Evolutionary conservation across 306 rosid species (phyloP).

Genomic region (Trifolium pratense): DNA sequence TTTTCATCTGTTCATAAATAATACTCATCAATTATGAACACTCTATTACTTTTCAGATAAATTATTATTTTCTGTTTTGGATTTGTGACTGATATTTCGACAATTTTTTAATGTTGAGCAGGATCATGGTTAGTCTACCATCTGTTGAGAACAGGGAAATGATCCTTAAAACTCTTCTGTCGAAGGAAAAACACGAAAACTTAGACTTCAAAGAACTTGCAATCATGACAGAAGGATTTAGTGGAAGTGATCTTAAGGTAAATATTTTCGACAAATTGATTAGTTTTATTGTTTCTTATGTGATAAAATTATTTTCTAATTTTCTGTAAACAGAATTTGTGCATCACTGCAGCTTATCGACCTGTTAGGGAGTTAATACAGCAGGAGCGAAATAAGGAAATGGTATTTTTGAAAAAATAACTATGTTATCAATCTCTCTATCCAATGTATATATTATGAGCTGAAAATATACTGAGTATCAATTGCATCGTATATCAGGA

Average conservation of each 20-base stretch:
- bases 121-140: conserved; percentile 90
- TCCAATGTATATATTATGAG: not conserved
- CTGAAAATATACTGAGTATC: conserved; percentile 1
- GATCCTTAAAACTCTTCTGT: conserved; percentile 77
- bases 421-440: conserved; percentile 15
- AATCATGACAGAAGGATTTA: conserved; percentile 80
- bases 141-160: conserved; percentile 73
- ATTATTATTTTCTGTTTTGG: conserved; percentile 9
- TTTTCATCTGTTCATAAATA: not conserved
- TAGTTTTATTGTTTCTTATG: conserved; percentile 9
- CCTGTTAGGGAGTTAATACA: conserved; percentile 90
- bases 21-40: conserved; percentile 3
- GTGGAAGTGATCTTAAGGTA: conserved; percentile 98
- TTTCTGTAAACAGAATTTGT: conserved; percentile 77
- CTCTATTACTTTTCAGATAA: conserved; percentile 8
- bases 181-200: conserved; percentile 73
- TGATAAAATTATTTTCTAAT: conserved; percentile 34
- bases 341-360: conserved; percentile 88
- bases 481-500: conserved; percentile 53
- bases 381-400: conserved; percentile 77
- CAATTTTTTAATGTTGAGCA: conserved; percentile 37
- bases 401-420: conserved; percentile 52
- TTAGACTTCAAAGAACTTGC: conserved; percentile 79
- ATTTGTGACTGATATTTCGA: conserved; percentile 27
- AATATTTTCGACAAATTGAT: conserved; percentile 27